A percentile compares a stretch with the other conserved stretches of the same genome.
Evolutionary conservation across 2,329 filamentous ascomycete genomes (phyloP).

Genomic region (Trichoderma harzianum): DNA sequence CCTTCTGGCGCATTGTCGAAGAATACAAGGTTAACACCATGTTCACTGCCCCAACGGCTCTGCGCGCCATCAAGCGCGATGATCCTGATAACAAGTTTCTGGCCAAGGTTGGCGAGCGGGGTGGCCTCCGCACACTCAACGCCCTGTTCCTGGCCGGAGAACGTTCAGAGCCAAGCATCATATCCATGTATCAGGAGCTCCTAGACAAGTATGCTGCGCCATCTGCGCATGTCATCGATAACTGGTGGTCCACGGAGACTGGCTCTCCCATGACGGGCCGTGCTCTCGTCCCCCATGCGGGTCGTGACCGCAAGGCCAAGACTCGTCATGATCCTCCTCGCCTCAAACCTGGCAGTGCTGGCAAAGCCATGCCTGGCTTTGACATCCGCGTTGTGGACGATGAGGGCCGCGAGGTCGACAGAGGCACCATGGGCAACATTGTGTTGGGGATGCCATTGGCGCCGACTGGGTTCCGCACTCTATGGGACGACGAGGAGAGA

Average conservation of each 20-base stretch:
- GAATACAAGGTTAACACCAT: constrained; percentile 81
- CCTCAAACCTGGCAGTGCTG: constrained; percentile 81
- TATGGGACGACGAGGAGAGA: constrained; percentile 81
- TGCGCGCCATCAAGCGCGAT: constrained; percentile 82
- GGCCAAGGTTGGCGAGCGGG: constrained; percentile 58
- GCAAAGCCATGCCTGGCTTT: constrained; percentile 88
- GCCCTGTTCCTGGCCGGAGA: constrained; percentile 86
- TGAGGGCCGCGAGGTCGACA: constrained; percentile 65
- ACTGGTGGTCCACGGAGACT: constrained; percentile 60
- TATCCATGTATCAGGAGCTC: constrained; percentile 75
- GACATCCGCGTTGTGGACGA: constrained; percentile 84
- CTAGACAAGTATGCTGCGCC: constrained; percentile 62
- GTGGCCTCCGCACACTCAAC: constrained; percentile 67
- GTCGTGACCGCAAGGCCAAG: constrained; percentile 47
- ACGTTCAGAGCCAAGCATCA: constrained; percentile 80
- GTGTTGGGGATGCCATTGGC: constrained; percentile 79
- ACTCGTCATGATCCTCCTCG: constrained; percentile 43
- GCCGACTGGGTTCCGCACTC: constrained; percentile 78
- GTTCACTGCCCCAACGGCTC: constrained; percentile 83
- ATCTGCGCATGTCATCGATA: constrained; percentile 55
- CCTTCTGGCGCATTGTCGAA: constrained; percentile 83
- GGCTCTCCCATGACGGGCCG: constrained; percentile 58
- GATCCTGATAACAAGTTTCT: constrained; percentile 72
- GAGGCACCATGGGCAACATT: constrained; percentile 84
- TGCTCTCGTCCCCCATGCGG: constrained; percentile 55